phyloP scores from a whole-genome alignment of 2,329 filamentous ascomycete genomes.

The Seiridium unicorne region DNA sequence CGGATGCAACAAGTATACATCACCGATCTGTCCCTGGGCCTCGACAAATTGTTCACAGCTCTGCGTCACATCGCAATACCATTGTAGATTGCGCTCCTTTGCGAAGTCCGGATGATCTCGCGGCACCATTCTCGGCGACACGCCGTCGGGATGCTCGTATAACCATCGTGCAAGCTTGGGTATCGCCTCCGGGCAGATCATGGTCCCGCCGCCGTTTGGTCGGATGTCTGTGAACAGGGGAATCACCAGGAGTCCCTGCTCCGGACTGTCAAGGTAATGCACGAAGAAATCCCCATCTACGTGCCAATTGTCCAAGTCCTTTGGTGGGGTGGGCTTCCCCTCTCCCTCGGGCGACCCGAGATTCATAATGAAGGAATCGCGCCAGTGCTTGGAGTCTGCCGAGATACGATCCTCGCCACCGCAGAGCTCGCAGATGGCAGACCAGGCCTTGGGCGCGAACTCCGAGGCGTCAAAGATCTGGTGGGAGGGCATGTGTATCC shows the following conservation, averaged over 20 bases:
- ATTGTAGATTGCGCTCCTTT: constrained; percentile 40
- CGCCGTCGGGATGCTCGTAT: constrained; percentile 61
- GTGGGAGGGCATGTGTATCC: constrained; percentile 65
- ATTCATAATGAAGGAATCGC: constrained; percentile 69
- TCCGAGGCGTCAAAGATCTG: constrained; percentile 48
- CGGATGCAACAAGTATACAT: constrained; percentile 59
- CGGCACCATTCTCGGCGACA: constrained; percentile 64
- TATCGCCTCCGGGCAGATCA: constrained; percentile 61
- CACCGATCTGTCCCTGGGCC: constrained; percentile 50
- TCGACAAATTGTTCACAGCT: constrained; percentile 48
- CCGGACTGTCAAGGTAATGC: constrained; percentile 68
- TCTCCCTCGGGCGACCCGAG: constrained; percentile 56
- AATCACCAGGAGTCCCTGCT: constrained; percentile 68
- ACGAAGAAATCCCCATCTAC: constrained; percentile 73
- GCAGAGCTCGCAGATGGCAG: constrained; percentile 63
- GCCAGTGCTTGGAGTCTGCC: constrained; percentile 53
- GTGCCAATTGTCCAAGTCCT: constrained; percentile 60
- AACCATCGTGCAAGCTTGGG: constrained; percentile 55
- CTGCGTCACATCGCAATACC: constrained; percentile 38
- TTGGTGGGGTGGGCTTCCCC: constrained; percentile 46
- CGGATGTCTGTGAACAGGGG: constrained; percentile 65
- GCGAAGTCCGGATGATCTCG: constrained; percentile 46
- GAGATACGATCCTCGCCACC: constrained; percentile 58
- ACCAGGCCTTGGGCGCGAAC: constrained; percentile 66
- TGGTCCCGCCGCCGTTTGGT: constrained; percentile 60